These are phyloP conservation scores for Saccharomycopsis sp. DNA, from an alignment of 805 yeast species.

Conservation along the genomic window DNA sequence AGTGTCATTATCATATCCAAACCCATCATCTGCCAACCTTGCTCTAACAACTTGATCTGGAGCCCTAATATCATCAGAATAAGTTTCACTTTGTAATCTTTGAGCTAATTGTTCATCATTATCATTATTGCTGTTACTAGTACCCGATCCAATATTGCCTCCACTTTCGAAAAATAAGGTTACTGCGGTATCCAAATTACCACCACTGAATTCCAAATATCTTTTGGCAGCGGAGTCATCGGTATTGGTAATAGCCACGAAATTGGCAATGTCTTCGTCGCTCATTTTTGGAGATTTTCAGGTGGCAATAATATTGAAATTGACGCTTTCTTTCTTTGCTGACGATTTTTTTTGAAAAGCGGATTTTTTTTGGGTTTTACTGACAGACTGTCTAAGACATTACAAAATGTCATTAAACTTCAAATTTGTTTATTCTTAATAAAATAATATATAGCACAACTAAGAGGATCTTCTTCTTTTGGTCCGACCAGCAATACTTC, in stretches of 20 bases:
- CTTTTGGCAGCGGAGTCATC: conserved; percentile 62
- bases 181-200: conserved; percentile 74
- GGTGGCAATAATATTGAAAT: no score
- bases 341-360: no score
- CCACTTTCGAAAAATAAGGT: conserved; percentile 71
- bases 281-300: no score
- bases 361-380: no score
- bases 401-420: no score
- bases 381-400: no score
- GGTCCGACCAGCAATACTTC: no score
- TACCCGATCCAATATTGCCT: conserved; percentile 17
- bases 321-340: no score
- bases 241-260: conserved; percentile 74
- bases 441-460: no score
- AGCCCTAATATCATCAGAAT: conserved; percentile 45
- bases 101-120: conserved; percentile 43
- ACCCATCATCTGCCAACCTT: conserved; percentile 15
- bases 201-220: conserved; percentile 69
- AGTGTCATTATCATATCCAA: neutral
- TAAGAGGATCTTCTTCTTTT: no score
- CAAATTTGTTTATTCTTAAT: no score
- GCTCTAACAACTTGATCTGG: conserved; percentile 54
- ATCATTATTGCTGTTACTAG: conserved; percentile 4
- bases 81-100: conserved; percentile 54
- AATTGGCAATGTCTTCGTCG: conserved; percentile 22